Conservation (phyloP, 2,329 filamentous ascomycete species). For the Diplodia intermedia region DNA sequence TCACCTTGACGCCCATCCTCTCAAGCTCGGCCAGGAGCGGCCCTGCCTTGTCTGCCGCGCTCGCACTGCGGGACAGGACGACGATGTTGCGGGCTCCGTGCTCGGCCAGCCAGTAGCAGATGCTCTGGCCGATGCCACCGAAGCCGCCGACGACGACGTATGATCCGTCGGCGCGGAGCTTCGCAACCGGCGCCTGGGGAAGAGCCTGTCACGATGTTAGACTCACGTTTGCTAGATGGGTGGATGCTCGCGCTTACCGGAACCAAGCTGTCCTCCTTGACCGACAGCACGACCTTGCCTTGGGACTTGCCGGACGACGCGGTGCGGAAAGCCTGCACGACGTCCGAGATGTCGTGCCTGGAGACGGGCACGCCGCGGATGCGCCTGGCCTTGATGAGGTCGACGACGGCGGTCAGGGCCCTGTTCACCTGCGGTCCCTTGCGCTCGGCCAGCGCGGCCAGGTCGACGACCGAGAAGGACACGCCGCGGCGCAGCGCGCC, state of each 20-base stretch:
- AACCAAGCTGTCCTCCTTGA: too few relatives aligned
- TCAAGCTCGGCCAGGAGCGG: too few relatives aligned
- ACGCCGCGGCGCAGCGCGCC: conserved; percentile 34
- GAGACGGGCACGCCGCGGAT: too few relatives aligned
- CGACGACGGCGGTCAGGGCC: not conserved
- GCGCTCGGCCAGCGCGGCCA: too few relatives aligned
- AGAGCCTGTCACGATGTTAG: not conserved
- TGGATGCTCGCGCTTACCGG: too few relatives aligned
- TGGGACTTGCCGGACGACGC: too few relatives aligned
- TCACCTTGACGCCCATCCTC: too few relatives aligned
- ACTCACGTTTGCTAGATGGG: conserved; percentile 25
- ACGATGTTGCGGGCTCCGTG: conserved; percentile 40
- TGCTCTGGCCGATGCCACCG: conserved; percentile 39
- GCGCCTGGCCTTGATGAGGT: not conserved
- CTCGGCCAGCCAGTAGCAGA: conserved; percentile 37
- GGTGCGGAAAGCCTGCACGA: too few relatives aligned
- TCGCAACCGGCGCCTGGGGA: not conserved
- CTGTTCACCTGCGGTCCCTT: too few relatives aligned
- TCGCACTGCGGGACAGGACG: conserved; percentile 35
- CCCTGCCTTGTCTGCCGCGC: not conserved
- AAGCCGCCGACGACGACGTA: conserved; percentile 42
- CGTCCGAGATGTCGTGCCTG: too few relatives aligned
- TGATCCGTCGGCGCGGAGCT: conserved; percentile 36
- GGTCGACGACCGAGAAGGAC: conserved; percentile 25
- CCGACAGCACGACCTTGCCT: too few relatives aligned